Conservation (phyloP, 208 protist genomes). For the Wallacemonas sp. region DNA sequence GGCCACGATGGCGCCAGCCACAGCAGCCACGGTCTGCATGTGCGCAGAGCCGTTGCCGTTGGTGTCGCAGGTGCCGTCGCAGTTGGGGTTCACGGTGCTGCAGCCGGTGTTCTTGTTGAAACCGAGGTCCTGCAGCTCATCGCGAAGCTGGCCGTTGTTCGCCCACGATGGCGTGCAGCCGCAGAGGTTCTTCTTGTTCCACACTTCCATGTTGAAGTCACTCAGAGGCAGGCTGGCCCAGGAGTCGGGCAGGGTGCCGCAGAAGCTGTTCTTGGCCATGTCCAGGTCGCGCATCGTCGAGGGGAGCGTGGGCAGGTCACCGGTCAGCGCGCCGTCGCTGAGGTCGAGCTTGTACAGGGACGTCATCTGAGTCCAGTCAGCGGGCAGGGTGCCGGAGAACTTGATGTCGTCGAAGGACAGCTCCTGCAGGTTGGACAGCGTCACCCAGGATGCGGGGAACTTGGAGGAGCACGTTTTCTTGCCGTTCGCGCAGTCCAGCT, state of each 20-base stretch:
- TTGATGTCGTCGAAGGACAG: not conserved
- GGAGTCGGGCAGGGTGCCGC: not conserved
- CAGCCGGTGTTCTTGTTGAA: not conserved
- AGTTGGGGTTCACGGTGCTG: not conserved
- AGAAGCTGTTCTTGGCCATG: not conserved
- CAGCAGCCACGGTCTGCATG: not conserved
- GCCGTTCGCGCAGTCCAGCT: too few species aligned
- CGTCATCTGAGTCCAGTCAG: conserved; percentile 3
- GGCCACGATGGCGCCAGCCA: not conserved
- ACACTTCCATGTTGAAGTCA: not conserved
- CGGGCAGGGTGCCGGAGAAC: not conserved
- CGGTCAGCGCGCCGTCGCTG: not conserved
- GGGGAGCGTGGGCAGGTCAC: not conserved
- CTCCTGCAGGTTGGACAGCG: not conserved
- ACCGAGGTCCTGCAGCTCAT: not conserved
- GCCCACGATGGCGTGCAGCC: not conserved
- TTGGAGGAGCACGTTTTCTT: too few species aligned
- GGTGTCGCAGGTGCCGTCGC: not conserved
- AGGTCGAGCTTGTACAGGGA: not conserved
- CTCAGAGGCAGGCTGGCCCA: not conserved
- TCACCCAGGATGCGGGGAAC: too few species aligned
- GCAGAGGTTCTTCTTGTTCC: not conserved
- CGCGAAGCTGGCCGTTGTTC: not conserved
- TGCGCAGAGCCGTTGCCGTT: not conserved
- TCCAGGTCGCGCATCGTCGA: not conserved